Evolutionary conservation across 345 rosid genomes (phyloP), one percentile per base, ranked within the genome.

Genomic region (Melastoma malabathricum): DNA sequence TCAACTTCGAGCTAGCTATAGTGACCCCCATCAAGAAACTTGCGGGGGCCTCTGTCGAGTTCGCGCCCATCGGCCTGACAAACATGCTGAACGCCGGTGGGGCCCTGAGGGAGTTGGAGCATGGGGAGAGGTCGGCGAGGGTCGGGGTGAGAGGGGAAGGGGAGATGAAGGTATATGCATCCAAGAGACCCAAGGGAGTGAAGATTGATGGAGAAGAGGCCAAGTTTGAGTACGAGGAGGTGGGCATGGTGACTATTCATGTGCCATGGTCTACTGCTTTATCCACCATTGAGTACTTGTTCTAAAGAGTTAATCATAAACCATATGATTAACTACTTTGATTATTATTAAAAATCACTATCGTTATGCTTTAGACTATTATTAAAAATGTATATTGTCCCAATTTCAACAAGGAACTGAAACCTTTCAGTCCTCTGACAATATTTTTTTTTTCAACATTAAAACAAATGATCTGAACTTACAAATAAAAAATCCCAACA

Each of bases 1-100:
- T 92, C 78, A 60, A 67, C 15, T 92, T 77, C 58, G 95, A 92
- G 80, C 94, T 92, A 3, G 59, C 84, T 8, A 84, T 82, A 0
- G 97, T 87, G 5, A 79, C 95, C 1, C 86, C 97, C 0, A 80
- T 87, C 7, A 72, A 67, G 1, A 46, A 51, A 38, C 64, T 84
- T 34, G 41, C 50, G 8, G 71, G 70, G 6, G 79, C 70, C 16
- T 53, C 72, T 0, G 72, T 75, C 45, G 77, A 68, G 29, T 87
- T 92, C 47, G 95, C 98, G 2, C 97, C 97, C 0, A 73, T 87
- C 22, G 95, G 98, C 12, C 66, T 87, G 22, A 81, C 72, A 55
- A 81, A 84, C 74, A 92, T 87, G 98, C 90, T 87, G 45, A 92
- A 92, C 70, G 57, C 73, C 1, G 94, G 98, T 2, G 98, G 97